A percentile compares a stretch with the other conserved stretches of the same genome.
Conservation (phyloP, 1,139 yeast species). For the Sugiyamaella castrensis region DNA sequence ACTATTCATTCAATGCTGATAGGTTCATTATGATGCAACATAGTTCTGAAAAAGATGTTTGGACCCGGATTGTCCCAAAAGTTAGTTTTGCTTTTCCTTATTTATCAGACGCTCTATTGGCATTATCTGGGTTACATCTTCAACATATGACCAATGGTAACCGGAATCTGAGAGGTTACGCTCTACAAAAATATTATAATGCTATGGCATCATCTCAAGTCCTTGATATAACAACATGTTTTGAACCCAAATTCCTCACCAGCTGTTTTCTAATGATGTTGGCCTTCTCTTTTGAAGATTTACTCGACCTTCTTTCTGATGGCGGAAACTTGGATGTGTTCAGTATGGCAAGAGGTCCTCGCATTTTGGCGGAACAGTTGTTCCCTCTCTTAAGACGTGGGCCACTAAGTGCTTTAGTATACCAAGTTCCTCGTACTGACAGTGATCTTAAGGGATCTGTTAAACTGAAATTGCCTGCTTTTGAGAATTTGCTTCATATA, state of each 20-base stretch:
- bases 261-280: slow-evolving; percentile 26
- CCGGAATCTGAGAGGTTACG: slow-evolving; percentile 18
- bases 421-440: slow-evolving; percentile 9
- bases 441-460: background rate
- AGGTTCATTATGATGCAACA: slow-evolving; percentile 17
- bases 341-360: slow-evolving; percentile 25
- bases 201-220: slow-evolving; percentile 20
- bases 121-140: slow-evolving; percentile 24
- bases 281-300: slow-evolving; percentile 25
- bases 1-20: slow-evolving; percentile 16
- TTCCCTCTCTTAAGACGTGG: slow-evolving; percentile 13
- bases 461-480: slow-evolving; percentile 8
- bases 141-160: slow-evolving; percentile 17
- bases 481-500: slow-evolving; percentile 7
- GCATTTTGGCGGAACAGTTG: slow-evolving; percentile 21
- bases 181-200: slow-evolving; percentile 21
- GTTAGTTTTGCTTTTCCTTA: slow-evolving; percentile 18
- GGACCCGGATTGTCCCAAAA: slow-evolving; percentile 24
- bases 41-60: slow-evolving; percentile 13
- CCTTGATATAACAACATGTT: slow-evolving; percentile 8
- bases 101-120: slow-evolving; percentile 22
- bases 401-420: slow-evolving; percentile 10
- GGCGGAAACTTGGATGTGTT: slow-evolving; percentile 22
- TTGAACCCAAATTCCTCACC: slow-evolving; percentile 22
- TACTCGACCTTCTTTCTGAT: slow-evolving; percentile 20